These are phyloP conservation scores for Crucihimalaya himalaica DNA, from an alignment of 345 rosid genomes.

Conservation along the genomic window DNA sequence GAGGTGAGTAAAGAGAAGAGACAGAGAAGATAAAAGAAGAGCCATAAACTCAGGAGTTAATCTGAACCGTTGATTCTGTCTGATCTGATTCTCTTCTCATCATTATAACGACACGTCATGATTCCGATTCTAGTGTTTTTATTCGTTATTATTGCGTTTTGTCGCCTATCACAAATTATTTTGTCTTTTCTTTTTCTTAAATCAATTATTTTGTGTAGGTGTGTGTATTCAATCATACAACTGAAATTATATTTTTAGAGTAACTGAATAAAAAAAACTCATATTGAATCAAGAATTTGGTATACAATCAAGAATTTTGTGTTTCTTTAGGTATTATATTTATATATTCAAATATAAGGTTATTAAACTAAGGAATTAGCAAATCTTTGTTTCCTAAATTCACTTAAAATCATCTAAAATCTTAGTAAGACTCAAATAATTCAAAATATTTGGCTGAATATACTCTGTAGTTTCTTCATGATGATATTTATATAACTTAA, in stretches of 20 bases:
- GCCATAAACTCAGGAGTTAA: constrained; percentile 58
- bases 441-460: not conserved
- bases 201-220: not conserved
- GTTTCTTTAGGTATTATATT: not conserved
- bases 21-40: constrained; percentile 48
- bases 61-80: constrained; percentile 51
- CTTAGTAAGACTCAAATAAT: not conserved
- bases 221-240: not conserved
- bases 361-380: not conserved
- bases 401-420: not conserved
- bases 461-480: not conserved
- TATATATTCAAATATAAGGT: not conserved
- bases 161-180: constrained; percentile 2
- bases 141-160: constrained; percentile 22
- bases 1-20: constrained; percentile 40
- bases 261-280: no score
- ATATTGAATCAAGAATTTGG: not conserved
- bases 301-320: no score
- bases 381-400: not conserved
- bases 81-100: constrained; percentile 20
- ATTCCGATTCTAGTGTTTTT: constrained; percentile 19
- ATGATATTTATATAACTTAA: not conserved
- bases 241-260: not conserved
- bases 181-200: not conserved
- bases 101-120: constrained; percentile 26